Evolutionary conservation across 176 grass and related monocot species (phyloP), one percentile per base, ranked within the genome.

Genomic region (Pontederia crassipes): DNA sequence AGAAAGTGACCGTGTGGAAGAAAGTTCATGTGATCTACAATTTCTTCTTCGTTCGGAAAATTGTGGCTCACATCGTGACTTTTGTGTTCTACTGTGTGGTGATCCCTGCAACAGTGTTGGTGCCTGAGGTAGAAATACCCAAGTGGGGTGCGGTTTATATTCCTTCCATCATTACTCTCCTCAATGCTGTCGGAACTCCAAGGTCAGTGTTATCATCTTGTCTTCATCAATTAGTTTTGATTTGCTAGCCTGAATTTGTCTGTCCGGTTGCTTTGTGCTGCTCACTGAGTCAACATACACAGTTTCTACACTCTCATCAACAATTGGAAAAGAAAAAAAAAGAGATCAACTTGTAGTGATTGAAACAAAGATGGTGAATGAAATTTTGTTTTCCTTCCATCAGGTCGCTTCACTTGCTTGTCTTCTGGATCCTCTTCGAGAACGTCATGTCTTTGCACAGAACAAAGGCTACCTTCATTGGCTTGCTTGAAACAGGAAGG

Each of bases 391-490:
- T 35, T 7, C 12, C 8, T 32, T 54, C 12, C 49, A 15, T 14
- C 27, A 27, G 59, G 29, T 62, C 59, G 15, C 26, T 66, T 51
- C 48, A 66, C 13, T 15, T 66, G 13, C 10, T 66, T 52, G 48
- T 66, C 17, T 66, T 66, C 17, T 66, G 63, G 63, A 51, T 66
- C 24, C 48, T 66, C 12, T 69, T 69, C 28, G 66, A 69, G 66
- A 69, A 69, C 18, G 66, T 69, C 52, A 69, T 69, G 66, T 48
- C 53, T 11, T 40, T 69, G 29, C 66, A 69, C 54, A 40, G 66
- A 27, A 56, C 52, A 20, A 69, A 69, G 24, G 66, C 66, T 11
- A 56, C 53, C 53, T 55, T 69, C 28, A 69, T 35, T 24, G 66
- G 66, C 16, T 24, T 69, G 35, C 46, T 69, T n/a, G 66, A 69